Evolutionary conservation across 2,329 filamentous ascomycete genomes (phyloP), one percentile per base, ranked within the genome.

Genomic region (Colletotrichum costaricense): DNA sequence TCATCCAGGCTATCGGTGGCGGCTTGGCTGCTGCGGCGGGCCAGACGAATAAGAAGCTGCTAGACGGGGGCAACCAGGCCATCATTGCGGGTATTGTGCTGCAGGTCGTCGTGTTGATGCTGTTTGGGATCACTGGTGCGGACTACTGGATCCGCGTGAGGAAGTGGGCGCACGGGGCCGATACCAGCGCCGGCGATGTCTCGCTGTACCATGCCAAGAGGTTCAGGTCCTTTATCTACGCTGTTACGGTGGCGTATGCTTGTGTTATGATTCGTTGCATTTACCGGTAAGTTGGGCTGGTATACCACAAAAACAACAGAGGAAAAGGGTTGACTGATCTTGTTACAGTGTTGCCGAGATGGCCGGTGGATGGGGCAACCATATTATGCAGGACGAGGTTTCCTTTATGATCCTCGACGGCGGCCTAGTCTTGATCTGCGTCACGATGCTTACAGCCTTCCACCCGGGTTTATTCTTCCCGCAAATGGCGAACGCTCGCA

Each of bases 351-450:
- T 92, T 66, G 88, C 87, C 1, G 90, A 92, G 79, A 91, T 92
- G 89, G 87, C 88, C 2, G 88, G 89, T 30, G 90, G 91, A 24
- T 93, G 90, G 90, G 88, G 88, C 11, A 91, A 90, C 81, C 78
- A 84, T 19, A 88, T 92, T 78, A 92, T 92, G 89, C 88, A 90
- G 76, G 86, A 92, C 79, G 84, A 92, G 82, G 82, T 84, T 57
- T 87, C 86, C 22, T 92, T 92, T 77, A 85, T 91, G 72, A 86
- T 89, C 14, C 84, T 92, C 52, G 90, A 92, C 76, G 77, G 77
- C 74, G 83, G 83, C 68, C 86, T 90, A 79, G 82, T 90, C 66
- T 79, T 89, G 30, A 80, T 91, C 70, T 84, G 87, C 30, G 84
- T 85, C 19, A 78, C 83, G 22, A 82, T 89, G 24, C 83, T 91